Evolutionary conservation across 352 stramenopile genomes (phyloP).

Genomic region (Pythium chondricola): DNA sequence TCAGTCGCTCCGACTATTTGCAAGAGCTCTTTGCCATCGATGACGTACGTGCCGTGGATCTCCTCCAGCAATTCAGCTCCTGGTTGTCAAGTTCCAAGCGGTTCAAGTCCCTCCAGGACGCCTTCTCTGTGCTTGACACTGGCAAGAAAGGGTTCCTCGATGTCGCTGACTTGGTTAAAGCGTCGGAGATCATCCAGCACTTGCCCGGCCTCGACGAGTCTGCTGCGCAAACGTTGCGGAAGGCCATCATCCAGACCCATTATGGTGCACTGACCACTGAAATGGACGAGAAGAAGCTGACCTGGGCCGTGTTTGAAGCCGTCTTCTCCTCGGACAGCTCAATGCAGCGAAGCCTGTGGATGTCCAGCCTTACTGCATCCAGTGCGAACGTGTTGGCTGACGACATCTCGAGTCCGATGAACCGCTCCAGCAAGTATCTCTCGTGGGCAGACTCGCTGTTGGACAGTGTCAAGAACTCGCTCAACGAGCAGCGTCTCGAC

Average conservation of each 20-base stretch:
- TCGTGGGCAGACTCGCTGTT: slow-evolving; percentile 66
- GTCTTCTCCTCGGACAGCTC: slow-evolving; percentile 71
- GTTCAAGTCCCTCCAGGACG: slow-evolving; percentile 44
- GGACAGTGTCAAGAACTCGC: slow-evolving; percentile 59
- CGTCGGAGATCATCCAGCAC: slow-evolving; percentile 41
- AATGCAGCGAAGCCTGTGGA: slow-evolving; percentile 48
- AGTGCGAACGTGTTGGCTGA: slow-evolving; percentile 36
- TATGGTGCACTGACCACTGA: slow-evolving; percentile 38
- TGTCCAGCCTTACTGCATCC: slow-evolving; percentile 55
- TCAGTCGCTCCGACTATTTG: slow-evolving; percentile 61
- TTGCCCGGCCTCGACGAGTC: slow-evolving; percentile 38
- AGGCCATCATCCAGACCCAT: slow-evolving; percentile 59
- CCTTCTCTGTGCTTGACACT: slow-evolving; percentile 52
- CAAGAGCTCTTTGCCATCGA: slow-evolving; percentile 75
- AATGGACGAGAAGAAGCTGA: slow-evolving; percentile 37
- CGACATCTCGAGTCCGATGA: slow-evolving; percentile 27
- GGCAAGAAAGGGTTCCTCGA: slow-evolving; percentile 29
- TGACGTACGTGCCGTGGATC: slow-evolving; percentile 61
- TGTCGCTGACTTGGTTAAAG: slow-evolving; percentile 43
- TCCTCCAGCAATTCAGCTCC: slow-evolving; percentile 61
- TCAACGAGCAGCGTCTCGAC: slow-evolving; percentile 76
- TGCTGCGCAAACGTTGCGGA: slow-evolving; percentile 46
- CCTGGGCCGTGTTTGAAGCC: slow-evolving; percentile 74
- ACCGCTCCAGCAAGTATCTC: slow-evolving; percentile 28
- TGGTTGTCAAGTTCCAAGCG: slow-evolving; percentile 32